Base-by-base conservation (phyloP, 148 eudicot species). In the Amaranthus palmeri region DNA sequence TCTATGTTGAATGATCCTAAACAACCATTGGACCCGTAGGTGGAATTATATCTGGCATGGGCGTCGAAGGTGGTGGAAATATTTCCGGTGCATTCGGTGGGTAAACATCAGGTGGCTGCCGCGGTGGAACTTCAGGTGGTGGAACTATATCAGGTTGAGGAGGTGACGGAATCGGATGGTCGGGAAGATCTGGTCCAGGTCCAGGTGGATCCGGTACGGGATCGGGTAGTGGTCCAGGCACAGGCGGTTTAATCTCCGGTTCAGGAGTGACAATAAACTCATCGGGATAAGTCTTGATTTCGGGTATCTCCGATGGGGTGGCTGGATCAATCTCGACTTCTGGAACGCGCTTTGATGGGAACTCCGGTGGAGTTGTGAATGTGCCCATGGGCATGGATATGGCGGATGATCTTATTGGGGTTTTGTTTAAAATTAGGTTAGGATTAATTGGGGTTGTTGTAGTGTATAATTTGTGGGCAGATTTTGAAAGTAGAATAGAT, bases 161-260 rank as follows among this genome's bases (percentile, higher is more conserved):
- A 42, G 80, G 80, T 10, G 76, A 78, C 4, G 76, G 80, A 0
- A 72, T 78, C 2, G 80, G 80, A 43, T 53, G 67, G 45, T 52
- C 12, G 0, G 80, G 80, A 50, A 47, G 44, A 0, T 78, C 80
- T 0, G 76, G 80, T 0, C 76, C 76, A 2, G 76, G 52, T 4
- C 76, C 76, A 3, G 76, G 52, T 4, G 80, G 76, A 42, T 15
- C 43, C 1, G 80, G 75, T 6, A 13, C 55, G 25, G 75, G 75
- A 45, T 65, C 65, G 0, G 70, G 62, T 7, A 59, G 59, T 5
- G 79, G 74, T 5, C 0, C 8, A 17, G 69, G 56, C 7, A 0
- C 8, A 17, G 69, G 56, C 7, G 56, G 74, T 7, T 25, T 72
- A n/a, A 69, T 69, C 40, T 76, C 74, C 0, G 74, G 74, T 4